Evolutionary conservation across 352 stramenopile genomes (phyloP).

Genomic region (Blastocystis hominis): DNA sequence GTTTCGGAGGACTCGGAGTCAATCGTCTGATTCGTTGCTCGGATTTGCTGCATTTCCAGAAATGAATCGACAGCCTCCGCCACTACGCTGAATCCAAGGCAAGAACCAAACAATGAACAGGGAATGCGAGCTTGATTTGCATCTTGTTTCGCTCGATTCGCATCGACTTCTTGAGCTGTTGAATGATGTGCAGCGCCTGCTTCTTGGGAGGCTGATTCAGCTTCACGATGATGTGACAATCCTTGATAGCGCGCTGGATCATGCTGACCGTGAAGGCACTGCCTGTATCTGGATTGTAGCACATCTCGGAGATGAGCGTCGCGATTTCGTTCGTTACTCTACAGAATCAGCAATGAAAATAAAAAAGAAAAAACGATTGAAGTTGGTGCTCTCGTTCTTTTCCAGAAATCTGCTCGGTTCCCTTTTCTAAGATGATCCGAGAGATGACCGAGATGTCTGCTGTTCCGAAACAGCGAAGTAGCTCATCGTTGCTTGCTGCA

Average conservation of each 20-base stretch:
- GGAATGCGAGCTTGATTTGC: conserved; percentile 61
- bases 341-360: not conserved
- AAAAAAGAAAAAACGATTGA: conserved; percentile 68
- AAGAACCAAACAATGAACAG: not conserved
- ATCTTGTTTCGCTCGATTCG: conserved; percentile 90
- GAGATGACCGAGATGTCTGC: conserved; percentile 80
- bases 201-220: conserved; percentile 86
- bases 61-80: not conserved
- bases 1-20: not conserved
- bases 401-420: conserved; percentile 88
- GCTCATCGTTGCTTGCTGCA: conserved; percentile 83
- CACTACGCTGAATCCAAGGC: not conserved
- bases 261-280: conserved; percentile 86
- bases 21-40: not conserved
- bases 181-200: conserved; percentile 87
- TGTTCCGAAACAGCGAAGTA: conserved; percentile 82
- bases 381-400: conserved; percentile 81
- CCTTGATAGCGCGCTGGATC: conserved; percentile 88
- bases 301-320: conserved; percentile 89
- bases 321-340: conserved; percentile 85
- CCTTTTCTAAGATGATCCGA: conserved; percentile 84
- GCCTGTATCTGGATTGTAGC: conserved; percentile 85
- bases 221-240: conserved; percentile 85
- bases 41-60: not conserved
- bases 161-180: conserved; percentile 80